A percentile compares a stretch with the other conserved stretches of the same genome.
These are phyloP conservation scores for Candida broadrunensis DNA, from an alignment of 805 yeast species.

Conservation along the genomic window DNA sequence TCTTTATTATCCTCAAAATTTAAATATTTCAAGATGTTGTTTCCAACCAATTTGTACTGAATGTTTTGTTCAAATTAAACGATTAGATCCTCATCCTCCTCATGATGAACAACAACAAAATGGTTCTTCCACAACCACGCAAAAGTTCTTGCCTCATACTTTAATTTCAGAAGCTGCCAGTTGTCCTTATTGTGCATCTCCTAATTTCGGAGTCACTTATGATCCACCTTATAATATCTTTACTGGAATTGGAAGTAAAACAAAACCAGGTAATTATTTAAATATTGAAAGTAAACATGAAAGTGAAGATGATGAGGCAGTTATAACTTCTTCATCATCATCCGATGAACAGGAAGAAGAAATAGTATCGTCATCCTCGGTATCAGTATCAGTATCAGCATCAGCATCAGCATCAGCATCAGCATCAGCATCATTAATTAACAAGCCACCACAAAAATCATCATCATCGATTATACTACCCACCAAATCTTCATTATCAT, in stretches of 20 bases:
- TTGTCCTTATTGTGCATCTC: constrained; percentile 92
- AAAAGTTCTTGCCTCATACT: constrained; percentile 49
- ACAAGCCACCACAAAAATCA: neutral
- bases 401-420: neutral
- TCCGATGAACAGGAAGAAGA: neutral
- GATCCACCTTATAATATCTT: constrained; percentile 54
- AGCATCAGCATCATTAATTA: neutral
- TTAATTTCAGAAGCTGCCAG: constrained; percentile 83
- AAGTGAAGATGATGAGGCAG: neutral
- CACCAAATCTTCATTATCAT: neutral
- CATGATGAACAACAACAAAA: constrained; percentile 48
- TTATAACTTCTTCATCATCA: neutral
- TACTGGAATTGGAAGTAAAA: constrained; percentile 54
- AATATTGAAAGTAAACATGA: constrained; percentile 8
- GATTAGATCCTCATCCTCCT: constrained; percentile 91
- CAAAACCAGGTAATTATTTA: constrained; percentile 44
- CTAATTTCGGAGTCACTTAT: constrained; percentile 81
- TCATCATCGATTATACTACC: neutral
- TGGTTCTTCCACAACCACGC: constrained; percentile 20
- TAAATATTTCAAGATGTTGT: constrained; percentile 85
- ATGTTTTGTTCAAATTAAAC: constrained; percentile 92
- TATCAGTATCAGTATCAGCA: neutral
- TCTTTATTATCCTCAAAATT: constrained; percentile 71
- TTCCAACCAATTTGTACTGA: constrained; percentile 92
- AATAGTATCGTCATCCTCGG: neutral